Conservation (phyloP, 75 land plant genomes). For the Sequoia sempervirens region DNA sequence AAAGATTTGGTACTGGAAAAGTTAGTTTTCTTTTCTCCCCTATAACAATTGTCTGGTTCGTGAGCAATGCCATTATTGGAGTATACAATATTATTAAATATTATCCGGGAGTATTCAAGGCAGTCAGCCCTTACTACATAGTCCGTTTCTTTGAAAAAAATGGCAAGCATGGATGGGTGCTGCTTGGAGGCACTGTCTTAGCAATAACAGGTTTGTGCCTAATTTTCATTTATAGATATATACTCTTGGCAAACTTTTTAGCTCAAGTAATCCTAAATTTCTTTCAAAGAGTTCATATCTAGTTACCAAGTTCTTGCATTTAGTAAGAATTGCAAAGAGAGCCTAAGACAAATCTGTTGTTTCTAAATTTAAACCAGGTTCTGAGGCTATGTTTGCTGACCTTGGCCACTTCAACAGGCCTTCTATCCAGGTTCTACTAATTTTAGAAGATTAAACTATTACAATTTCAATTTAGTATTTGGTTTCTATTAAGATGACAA, state of each 20-base stretch:
- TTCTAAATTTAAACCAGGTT: constrained; percentile 26
- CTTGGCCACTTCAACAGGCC: constrained; percentile 56
- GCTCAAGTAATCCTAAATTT: not conserved
- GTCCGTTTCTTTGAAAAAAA: constrained; percentile 23
- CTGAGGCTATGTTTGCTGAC: constrained; percentile 76
- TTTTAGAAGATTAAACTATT: not conserved
- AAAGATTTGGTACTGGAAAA: constrained; percentile 41
- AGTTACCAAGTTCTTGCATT: not conserved
- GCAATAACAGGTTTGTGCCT: constrained; percentile 44
- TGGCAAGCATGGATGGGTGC: constrained; percentile 37
- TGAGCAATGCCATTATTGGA: constrained; percentile 36
- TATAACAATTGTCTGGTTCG: constrained; percentile 44
- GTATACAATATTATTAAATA: constrained; percentile 38
- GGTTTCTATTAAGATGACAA: not conserved
- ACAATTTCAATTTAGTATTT: not conserved
- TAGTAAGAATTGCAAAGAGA: not conserved
- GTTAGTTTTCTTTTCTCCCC: constrained; percentile 57
- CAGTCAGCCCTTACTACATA: constrained; percentile 48
- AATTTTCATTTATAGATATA: not conserved
- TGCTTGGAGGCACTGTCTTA: constrained; percentile 36
- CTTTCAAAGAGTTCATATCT: not conserved
- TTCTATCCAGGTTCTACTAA: constrained; percentile 43
- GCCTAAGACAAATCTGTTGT: not conserved
- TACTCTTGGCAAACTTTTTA: not conserved
- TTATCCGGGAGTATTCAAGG: constrained; percentile 36